phyloP scores from a whole-genome alignment of 306 rosid species.

The Cicer arietinum region DNA sequence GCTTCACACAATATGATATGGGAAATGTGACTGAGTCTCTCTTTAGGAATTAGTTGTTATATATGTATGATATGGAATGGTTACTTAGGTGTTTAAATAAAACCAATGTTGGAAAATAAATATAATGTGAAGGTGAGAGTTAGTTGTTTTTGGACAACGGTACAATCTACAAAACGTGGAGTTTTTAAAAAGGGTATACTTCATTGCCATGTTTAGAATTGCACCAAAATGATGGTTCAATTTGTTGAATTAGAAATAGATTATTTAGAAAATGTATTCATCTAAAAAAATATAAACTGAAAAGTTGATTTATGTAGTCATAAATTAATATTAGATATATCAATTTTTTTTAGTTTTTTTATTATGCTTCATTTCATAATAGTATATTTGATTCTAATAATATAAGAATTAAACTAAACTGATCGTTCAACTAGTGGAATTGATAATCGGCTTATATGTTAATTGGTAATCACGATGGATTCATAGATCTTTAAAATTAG shows the following conservation, averaged over 20 bases:
- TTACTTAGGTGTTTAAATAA: conserved; percentile 11
- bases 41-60: conserved; percentile 27
- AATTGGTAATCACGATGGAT: neutral
- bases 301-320: too few species aligned
- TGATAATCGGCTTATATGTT: neutral
- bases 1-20: conserved; percentile 42
- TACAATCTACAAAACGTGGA: conserved; percentile 35
- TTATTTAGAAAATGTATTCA: too few species aligned
- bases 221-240: neutral
- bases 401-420: neutral
- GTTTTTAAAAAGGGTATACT: conserved; percentile 1
- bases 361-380: too few species aligned
- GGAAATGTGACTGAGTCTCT: conserved; percentile 22
- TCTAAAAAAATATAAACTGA: too few species aligned
- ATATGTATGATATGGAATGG: conserved; percentile 43
- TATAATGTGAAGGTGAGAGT: conserved; percentile 49
- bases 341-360: too few species aligned
- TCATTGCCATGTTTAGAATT: neutral
- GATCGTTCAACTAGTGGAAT: neutral
- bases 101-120: conserved; percentile 36
- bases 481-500: too few species aligned
- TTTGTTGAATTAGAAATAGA: too few species aligned
- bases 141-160: conserved; percentile 49
- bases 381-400: too few species aligned
- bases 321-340: too few species aligned